These are phyloP conservation scores for Geranomyces variabilis DNA, from an alignment of 192 early-diverging fungal genomes.

Conservation along the genomic window DNA sequence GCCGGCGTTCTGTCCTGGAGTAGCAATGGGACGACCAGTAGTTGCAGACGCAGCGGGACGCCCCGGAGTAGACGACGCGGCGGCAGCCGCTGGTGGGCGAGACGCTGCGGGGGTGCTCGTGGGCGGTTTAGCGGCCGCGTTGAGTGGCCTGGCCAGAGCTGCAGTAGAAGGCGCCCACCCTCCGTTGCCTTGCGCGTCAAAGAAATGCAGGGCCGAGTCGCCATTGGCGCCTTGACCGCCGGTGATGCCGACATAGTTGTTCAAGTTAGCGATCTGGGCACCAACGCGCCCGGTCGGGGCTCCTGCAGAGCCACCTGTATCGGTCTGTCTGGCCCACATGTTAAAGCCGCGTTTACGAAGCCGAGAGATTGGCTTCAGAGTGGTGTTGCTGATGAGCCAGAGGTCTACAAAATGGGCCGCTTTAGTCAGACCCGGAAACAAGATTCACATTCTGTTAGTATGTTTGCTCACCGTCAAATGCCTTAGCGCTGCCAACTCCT, in stretches of 20 bases:
- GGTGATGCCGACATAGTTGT: constrained; percentile 4
- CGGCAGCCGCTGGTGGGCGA: neutral
- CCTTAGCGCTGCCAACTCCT: neutral
- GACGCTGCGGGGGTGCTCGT: neutral
- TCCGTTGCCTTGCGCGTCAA: neutral
- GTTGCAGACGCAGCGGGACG: constrained; percentile 1
- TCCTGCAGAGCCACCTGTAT: constrained; percentile 1
- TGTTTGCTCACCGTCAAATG: constrained; percentile 14
- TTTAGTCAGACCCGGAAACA: neutral
- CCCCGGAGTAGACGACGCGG: neutral
- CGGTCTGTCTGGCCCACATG: neutral
- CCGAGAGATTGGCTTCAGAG: neutral
- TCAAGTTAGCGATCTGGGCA: constrained; percentile 19
- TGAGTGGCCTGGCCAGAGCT: neutral
- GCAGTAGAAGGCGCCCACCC: neutral
- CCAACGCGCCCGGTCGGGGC: constrained; percentile 2
- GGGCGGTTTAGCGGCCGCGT: neutral
- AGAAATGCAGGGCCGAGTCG: constrained; percentile 11
- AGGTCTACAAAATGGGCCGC: constrained; percentile 1
- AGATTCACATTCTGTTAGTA: too few relatives aligned
- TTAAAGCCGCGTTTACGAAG: neutral
- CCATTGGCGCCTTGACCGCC: constrained; percentile 14
- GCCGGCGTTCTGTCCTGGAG: neutral
- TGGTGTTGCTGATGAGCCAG: constrained; percentile 14
- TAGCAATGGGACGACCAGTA: neutral